Evolutionary conservation across 257 asterid species (phyloP), one percentile per base, ranked within the genome.

Genomic region (Lantana camara): DNA sequence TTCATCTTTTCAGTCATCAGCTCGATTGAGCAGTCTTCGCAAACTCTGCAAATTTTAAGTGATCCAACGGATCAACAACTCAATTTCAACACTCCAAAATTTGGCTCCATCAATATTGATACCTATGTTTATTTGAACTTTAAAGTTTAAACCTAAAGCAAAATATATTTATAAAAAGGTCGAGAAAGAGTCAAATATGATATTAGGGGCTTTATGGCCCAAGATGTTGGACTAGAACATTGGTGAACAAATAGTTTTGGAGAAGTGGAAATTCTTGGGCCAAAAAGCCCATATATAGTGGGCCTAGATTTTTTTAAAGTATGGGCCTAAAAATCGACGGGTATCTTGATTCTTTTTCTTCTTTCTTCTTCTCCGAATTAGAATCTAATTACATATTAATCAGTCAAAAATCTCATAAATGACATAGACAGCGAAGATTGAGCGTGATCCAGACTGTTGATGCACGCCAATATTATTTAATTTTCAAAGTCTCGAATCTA

Each of bases 401-500:
- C 30, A 21, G 57, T 64, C n/a, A 32, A 75, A 60, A 58, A 38
- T 52, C n/a, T n/a, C 59, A 53, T 41, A 38, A 60, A 50, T 58
- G 58, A 57, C 20, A 29, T 11, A 22, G 24, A 45, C 67, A 54
- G 67, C 71, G 55, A 48, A 40, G 41, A 48, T 66, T 15, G 51
- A 49, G 29, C 35, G 40, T 6, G 41, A 66, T 70, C 68, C 70
- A 75, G 71, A 46, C 58, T 69, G 69, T 27, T 59, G 64, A 32
- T 15, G 54, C 0, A 16, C 19, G 8, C 44, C 67, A 49, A 32
- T 38, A 55, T 13, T 14, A 13, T 15, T 45, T 30, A 74, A 68
- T 72, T 65, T 63, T 27, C 20, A 55, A 67, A 64, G 21, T 60
- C 57, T 47, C 70, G n/a, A 37, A 45, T 45, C 21, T 57, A 48